These are phyloP conservation scores for Epichloe festucae DNA, from an alignment of 2,329 filamentous ascomycete genomes.

Conservation along the genomic window DNA sequence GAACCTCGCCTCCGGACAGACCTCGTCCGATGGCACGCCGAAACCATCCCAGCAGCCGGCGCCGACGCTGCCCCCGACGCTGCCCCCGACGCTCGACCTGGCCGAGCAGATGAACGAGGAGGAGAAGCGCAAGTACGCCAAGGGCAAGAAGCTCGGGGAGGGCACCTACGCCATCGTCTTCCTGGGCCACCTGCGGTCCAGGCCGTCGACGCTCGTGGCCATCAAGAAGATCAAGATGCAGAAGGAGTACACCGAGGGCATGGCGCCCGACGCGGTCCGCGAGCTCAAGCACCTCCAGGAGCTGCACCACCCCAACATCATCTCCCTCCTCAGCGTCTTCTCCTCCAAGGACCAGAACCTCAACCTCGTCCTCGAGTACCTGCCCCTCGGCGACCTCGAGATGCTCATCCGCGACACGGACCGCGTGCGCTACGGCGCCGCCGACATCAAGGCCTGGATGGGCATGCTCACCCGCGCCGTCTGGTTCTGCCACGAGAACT, in stretches of 20 bases:
- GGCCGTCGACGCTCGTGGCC: conserved; percentile 66
- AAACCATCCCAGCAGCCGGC: conserved; percentile 16
- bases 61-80: conserved; percentile 8
- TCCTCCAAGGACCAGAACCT: conserved; percentile 93
- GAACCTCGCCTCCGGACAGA: conserved; percentile 23
- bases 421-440: conserved; percentile 65
- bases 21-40: conserved; percentile 34
- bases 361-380: conserved; percentile 86
- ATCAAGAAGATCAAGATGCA: conserved; percentile 90
- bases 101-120: conserved; percentile 73
- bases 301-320: conserved; percentile 89
- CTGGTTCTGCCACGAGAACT: conserved; percentile 95
- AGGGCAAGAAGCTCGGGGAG: conserved; percentile 85
- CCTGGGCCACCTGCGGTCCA: conserved; percentile 63
- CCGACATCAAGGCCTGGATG: conserved; percentile 98
- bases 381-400: conserved; percentile 88
- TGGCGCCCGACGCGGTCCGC: conserved; percentile 87
- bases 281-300: conserved; percentile 95
- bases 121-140: conserved; percentile 79
- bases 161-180: conserved; percentile 97
- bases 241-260: conserved; percentile 76
- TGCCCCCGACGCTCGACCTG: conserved; percentile 37
- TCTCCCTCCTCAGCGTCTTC: conserved; percentile 84
- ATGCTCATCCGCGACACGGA: conserved; percentile 81
- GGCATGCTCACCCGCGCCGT: conserved; percentile 87